Evolutionary conservation across 2,329 filamentous ascomycete genomes (phyloP).

Genomic region (Botryotinia globosa): DNA sequence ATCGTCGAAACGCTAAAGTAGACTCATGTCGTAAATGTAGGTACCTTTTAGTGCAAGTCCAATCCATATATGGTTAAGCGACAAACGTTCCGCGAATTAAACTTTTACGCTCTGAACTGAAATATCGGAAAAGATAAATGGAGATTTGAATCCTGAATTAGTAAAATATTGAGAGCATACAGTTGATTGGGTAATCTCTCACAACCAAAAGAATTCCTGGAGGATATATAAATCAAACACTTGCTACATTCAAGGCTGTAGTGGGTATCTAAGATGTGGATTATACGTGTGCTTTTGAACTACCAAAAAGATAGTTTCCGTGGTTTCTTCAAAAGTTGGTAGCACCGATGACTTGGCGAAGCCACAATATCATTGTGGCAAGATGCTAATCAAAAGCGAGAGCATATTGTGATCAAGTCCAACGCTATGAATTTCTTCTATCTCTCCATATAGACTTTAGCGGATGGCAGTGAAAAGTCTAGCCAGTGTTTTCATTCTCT

Average conservation of each 20-base stretch:
- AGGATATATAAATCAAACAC: neutral
- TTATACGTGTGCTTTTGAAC: neutral
- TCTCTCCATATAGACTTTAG: too few relatives aligned
- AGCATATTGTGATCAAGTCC: too few relatives aligned
- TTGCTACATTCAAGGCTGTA: neutral
- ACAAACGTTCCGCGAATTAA: neutral
- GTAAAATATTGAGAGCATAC: neutral
- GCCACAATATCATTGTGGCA: neutral
- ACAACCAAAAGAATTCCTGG: neutral
- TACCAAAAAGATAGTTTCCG: neutral
- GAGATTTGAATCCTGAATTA: neutral
- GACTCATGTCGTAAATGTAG: neutral
- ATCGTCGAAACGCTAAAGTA: neutral
- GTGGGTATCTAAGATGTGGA: neutral
- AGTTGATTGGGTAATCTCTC: neutral
- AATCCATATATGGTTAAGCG: neutral
- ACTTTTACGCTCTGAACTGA: neutral
- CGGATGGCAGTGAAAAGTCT: neutral
- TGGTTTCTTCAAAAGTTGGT: neutral
- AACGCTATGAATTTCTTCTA: neutral
- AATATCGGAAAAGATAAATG: neutral
- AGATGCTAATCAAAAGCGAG: neutral
- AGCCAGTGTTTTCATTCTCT: neutral
- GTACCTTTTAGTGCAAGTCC: neutral
- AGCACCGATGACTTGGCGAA: neutral